Base-by-base conservation (phyloP, 129 eudicot species). In the Tanacetum coccineum region DNA sequence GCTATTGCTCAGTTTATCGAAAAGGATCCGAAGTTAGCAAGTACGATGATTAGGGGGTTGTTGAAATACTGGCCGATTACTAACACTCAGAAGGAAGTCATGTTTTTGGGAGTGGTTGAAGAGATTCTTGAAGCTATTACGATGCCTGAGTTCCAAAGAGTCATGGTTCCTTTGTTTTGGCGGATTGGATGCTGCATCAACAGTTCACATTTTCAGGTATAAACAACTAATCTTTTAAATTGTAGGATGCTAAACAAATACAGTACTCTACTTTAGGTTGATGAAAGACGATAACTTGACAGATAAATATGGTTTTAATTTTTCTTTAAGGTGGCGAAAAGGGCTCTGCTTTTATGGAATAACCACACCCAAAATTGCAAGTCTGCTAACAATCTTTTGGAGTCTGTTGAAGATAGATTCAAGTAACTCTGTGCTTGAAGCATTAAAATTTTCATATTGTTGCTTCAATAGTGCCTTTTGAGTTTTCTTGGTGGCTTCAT, bases 41-140 rank as follows among this genome's bases (percentile, higher is more conserved):
- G 95, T 67, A 71, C 84, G 1, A 95, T 93, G 66, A 84, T 93
- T 60, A 80, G 80, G 61, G 96, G 96, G 47, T 74, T 93, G 76
- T 79, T 93, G 83, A 93, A 88, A 64, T 93, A 82, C 67, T 93
- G 98, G 98, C 98, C 98, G 15, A 73, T 88, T 64, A 93, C 98
- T 18, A 93, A 79, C 71, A 93, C 87, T 68, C 96, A 88, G 67
- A 93, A 93, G 80, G 98, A 88, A 80, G 89, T 88, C 60, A 88
- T 88, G 96, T 88, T 93, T 64, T 73, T 88, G 75, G 81, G 95
- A 6, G 96, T 84, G 66, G 44, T 93, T 62, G 96, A 88, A 77
- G 98, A 93, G 72, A 88, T 92, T 78, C 79, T 92, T 18, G 98
- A 92, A 82, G 71, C 71, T 12, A 88, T 87, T 66, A 81, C 77